Conservation (phyloP, 768 basidiomycete species). For the Agaricus sinodeliciosus region DNA sequence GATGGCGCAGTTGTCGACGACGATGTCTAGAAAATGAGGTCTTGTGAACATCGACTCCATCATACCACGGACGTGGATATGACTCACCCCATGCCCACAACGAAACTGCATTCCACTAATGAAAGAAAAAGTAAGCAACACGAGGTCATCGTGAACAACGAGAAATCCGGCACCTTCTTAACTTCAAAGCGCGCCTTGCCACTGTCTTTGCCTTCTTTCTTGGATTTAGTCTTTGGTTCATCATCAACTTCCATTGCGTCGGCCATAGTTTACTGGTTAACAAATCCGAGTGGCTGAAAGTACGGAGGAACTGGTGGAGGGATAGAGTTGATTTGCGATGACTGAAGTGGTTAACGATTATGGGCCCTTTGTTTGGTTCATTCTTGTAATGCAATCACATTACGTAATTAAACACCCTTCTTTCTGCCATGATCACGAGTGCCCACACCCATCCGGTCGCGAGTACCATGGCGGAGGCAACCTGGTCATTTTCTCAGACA, state of each 20-base stretch:
- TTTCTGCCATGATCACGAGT: too few species aligned
- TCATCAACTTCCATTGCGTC: slow-evolving; percentile 56
- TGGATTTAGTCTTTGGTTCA: slow-evolving; percentile 21
- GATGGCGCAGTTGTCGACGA: slow-evolving; percentile 99
- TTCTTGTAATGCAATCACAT: too few species aligned
- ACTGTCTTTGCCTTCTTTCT: slow-evolving; percentile 49
- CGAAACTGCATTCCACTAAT: slow-evolving; percentile 96
- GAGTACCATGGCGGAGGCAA: slow-evolving; percentile 8
- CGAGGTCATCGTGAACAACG: background rate
- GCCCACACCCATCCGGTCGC: too few species aligned
- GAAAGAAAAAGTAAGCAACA: background rate
- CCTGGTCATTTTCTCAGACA: slow-evolving; percentile 41
- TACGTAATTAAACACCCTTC: too few species aligned
- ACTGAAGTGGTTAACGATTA: too few species aligned
- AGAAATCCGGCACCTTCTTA: slow-evolving; percentile 72
- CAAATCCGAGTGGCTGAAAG: too few species aligned
- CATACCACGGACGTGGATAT: background rate
- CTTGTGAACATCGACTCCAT: slow-evolving; percentile 12
- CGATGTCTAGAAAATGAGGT: slow-evolving; percentile 61
- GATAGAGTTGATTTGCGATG: background rate
- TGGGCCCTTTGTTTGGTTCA: too few species aligned
- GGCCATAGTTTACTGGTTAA: background rate
- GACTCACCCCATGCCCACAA: slow-evolving; percentile 95
- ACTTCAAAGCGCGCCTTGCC: slow-evolving; percentile 92
- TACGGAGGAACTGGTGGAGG: background rate